phyloP scores from a whole-genome alignment of 768 basidiomycete genomes.

The Phylloporus scabripes region DNA sequence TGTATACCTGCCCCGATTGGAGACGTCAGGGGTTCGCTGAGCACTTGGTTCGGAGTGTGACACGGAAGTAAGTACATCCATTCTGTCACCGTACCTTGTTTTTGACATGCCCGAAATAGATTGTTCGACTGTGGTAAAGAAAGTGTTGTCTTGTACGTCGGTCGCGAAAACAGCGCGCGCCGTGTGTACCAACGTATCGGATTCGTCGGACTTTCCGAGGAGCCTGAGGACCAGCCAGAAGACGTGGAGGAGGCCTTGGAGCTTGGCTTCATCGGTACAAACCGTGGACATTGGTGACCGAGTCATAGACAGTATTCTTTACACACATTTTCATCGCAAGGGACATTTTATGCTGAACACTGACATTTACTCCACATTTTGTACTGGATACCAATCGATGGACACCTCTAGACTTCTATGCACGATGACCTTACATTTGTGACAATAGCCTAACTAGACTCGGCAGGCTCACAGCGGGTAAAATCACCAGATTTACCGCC shows the following conservation, averaged over 20 bases:
- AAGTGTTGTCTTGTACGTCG: slow-evolving; percentile 51
- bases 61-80: slow-evolving; percentile 32
- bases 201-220: slow-evolving; percentile 42
- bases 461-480: slow-evolving; percentile 15
- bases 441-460: not conserved
- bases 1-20: slow-evolving; percentile 45
- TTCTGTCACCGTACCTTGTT: not conserved
- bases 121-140: slow-evolving; percentile 41
- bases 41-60: slow-evolving; percentile 45
- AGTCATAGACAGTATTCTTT: not conserved
- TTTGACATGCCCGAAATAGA: slow-evolving; percentile 14
- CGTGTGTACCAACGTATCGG: slow-evolving; percentile 52
- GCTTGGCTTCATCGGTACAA: slow-evolving; percentile 44
- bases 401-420: not conserved
- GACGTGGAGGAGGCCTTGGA: slow-evolving; percentile 47
- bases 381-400: not conserved
- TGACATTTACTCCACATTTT: not conserved
- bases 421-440: not conserved
- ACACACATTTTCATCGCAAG: not conserved
- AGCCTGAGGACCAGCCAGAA: slow-evolving; percentile 28
- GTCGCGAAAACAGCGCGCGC: slow-evolving; percentile 44
- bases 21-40: slow-evolving; percentile 47
- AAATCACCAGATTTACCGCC: slow-evolving; percentile 79
- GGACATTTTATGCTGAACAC: not conserved
- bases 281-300: slow-evolving; percentile 49